Base-by-base conservation (phyloP, 441 rosid species). In the Populus hybrid region DNA sequence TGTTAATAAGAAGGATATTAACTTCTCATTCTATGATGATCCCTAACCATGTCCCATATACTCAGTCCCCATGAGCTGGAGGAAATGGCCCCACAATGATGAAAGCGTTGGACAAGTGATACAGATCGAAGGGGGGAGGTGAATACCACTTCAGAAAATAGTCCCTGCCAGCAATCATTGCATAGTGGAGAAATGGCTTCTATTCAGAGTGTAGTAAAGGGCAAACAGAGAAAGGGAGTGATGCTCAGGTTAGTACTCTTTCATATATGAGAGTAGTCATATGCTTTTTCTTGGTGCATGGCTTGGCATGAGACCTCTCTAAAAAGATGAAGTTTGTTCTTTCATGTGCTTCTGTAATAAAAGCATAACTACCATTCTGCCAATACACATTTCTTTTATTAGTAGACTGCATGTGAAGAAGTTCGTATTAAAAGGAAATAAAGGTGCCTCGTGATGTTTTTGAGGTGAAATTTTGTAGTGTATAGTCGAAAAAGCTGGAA, bases 101-200 rank as follows among this genome's bases (percentile, higher is more conserved):
- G 96, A 88, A 84, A 89, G 91, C 40, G 87, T 86, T 71, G 98
- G 91, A n/a, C n/a, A n/a, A n/a, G n/a, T n/a, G n/a, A n/a, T n/a
- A n/a, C n/a, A n/a, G n/a, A n/a, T n/a, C n/a, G n/a, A n/a, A n/a
- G n/a, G n/a, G n/a, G n/a, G n/a, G n/a, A n/a, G n/a, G n/a, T n/a
- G n/a, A n/a, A n/a, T n/a, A n/a, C n/a, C n/a, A 85, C 87, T 30
- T 91, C 97, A 75, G 99, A 88, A 84, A 90, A 93, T 81, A 87
- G 88, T 81, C n/a, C 85, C 90, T 19, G 84, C 86, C 6, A 88
- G 89, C 78, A 89, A 85, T 77, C 86, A 81, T n/a, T 76, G 83
- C 86, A 32, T n/a, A 86, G 82, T 80, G 87, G 85, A 18, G 79
- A 79, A 80, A 76, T 84, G 73, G 87, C 86, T 82, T 82, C 85